Evolutionary conservation across 495 filamentous ascomycete species (phyloP).

Genomic region (Aspergillus sclerotioniger): DNA sequence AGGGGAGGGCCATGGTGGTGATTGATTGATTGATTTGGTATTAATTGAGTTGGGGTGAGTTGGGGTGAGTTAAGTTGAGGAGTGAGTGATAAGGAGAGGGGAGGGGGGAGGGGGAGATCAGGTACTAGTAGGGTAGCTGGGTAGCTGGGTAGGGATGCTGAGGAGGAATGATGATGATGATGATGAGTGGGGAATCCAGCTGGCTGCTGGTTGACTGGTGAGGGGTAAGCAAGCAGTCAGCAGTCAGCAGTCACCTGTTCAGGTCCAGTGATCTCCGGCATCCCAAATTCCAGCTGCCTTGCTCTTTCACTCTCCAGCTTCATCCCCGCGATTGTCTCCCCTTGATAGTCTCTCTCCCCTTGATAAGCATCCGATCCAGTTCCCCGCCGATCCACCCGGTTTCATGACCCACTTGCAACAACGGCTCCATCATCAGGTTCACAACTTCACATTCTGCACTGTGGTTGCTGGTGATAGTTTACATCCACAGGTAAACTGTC

Average conservation of each 20-base stretch:
- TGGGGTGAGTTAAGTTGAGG: slow-evolving; percentile 6
- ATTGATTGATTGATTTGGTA: no score
- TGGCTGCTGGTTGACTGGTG: background rate
- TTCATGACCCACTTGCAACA: slow-evolving; percentile 6
- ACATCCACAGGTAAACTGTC: no score
- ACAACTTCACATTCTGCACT: no score
- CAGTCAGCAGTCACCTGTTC: slow-evolving; percentile 17
- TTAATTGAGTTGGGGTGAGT: no score
- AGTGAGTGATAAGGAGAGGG: background rate
- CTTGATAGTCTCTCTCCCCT: slow-evolving; percentile 5
- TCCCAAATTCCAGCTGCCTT: background rate
- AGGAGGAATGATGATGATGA: no score
- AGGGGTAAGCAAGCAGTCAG: slow-evolving; percentile 14
- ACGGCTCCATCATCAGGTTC: no score
- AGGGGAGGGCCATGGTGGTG: slow-evolving; percentile 29
- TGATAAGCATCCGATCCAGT: slow-evolving; percentile 8
- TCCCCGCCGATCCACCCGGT: background rate
- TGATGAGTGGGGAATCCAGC: no score
- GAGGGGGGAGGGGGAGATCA: slow-evolving; percentile 10
- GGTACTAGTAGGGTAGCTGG: background rate
- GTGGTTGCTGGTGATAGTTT: no score
- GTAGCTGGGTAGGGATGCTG: no score
- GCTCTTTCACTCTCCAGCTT: background rate
- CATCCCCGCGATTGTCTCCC: background rate
- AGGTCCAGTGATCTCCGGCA: background rate